A percentile compares a stretch with the other conserved stretches of the same genome.
Conservation (phyloP, 768 basidiomycete genomes). For the Calocera cornea region DNA sequence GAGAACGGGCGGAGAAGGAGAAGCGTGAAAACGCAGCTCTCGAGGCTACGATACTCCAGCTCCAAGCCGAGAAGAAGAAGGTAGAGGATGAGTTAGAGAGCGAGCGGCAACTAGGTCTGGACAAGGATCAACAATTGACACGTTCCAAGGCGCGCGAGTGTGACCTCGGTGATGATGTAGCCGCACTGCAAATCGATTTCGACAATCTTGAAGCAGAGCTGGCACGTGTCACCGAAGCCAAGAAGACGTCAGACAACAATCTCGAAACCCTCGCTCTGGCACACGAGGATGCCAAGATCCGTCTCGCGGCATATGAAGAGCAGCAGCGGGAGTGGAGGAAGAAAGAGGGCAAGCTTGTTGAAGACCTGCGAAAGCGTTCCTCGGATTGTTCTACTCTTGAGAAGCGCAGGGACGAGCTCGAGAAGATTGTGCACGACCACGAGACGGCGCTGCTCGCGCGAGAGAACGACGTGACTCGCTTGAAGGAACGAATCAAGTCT, state of each 20-base stretch:
- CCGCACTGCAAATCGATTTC: constrained; percentile 65
- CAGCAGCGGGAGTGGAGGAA: constrained; percentile 55
- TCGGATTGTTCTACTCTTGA: constrained; percentile 46
- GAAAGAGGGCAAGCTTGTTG: constrained; percentile 50
- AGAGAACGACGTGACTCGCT: constrained; percentile 63
- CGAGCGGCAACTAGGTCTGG: constrained; percentile 62
- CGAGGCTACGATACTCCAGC: constrained; percentile 52
- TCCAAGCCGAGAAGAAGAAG: constrained; percentile 72
- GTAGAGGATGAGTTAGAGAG: constrained; percentile 70
- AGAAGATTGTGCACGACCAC: constrained; percentile 54
- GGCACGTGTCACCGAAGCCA: constrained; percentile 59
- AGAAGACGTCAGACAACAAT: constrained; percentile 70
- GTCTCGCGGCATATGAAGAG: constrained; percentile 65
- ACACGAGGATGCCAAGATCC: background rate
- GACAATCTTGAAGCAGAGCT: constrained; percentile 77
- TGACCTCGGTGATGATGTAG: constrained; percentile 74
- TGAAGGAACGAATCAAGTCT: constrained; percentile 61
- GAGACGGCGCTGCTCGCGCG: constrained; percentile 52
- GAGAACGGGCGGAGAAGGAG: constrained; percentile 79
- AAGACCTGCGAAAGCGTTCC: constrained; percentile 44
- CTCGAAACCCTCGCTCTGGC: constrained; percentile 39
- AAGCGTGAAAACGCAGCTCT: constrained; percentile 65
- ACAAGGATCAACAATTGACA: constrained; percentile 73
- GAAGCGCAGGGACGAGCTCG: constrained; percentile 46
- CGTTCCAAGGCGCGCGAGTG: constrained; percentile 74